These are phyloP conservation scores for Dendrocalamus latiflorus DNA, from an alignment of 202 grass and related monocot genomes.

Conservation along the genomic window DNA sequence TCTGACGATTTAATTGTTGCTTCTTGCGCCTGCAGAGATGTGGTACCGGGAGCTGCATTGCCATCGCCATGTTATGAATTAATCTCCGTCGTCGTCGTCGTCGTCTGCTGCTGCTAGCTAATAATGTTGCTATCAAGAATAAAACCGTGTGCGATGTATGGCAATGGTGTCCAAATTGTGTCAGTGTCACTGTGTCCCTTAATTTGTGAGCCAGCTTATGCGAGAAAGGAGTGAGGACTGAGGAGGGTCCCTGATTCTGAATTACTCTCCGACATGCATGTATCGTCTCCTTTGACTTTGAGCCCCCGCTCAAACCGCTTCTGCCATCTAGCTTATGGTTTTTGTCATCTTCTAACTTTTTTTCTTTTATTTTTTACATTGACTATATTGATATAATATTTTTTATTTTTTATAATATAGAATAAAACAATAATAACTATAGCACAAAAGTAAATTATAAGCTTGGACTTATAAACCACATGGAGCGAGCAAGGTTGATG, in stretches of 20 bases:
- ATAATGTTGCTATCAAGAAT: conserved; percentile 18
- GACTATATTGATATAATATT: too few species aligned
- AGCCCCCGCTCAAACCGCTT: too few species aligned
- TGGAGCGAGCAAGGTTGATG: too few species aligned
- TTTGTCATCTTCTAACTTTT: too few species aligned
- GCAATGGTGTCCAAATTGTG: not conserved
- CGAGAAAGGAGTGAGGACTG: not conserved
- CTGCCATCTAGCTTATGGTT: too few species aligned
- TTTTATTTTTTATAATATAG: too few species aligned
- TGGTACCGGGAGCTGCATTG: not conserved
- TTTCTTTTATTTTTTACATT: too few species aligned
- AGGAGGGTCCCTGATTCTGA: not conserved
- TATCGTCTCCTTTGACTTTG: too few species aligned
- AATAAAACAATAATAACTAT: too few species aligned
- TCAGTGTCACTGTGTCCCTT: not conserved
- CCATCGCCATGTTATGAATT: not conserved
- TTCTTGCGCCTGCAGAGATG: conserved; percentile 24
- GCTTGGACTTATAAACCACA: too few species aligned
- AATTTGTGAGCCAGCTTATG: not conserved
- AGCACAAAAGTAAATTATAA: too few species aligned
- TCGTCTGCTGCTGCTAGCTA: not conserved
- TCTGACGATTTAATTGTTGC: not conserved
- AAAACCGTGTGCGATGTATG: conserved; percentile 13
- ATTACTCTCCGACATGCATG: too few species aligned
- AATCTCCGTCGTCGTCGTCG: not conserved